Conservation (phyloP, 345 rosid genomes). For the Citrus reticulata region DNA sequence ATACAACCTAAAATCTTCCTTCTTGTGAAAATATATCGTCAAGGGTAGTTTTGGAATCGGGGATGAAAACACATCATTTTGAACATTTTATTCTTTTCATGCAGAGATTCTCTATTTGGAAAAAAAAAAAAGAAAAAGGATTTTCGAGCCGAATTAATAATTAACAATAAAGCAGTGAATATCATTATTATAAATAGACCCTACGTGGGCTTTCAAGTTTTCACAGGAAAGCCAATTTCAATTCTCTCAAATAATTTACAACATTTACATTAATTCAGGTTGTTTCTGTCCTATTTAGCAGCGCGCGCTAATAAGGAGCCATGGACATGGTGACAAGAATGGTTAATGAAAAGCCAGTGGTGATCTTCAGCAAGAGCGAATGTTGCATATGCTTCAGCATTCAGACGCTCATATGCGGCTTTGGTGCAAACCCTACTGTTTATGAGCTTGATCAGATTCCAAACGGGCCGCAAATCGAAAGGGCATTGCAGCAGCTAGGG, state of each 20-base stretch:
- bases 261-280: background rate
- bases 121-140: too few relatives aligned
- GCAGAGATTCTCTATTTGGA: background rate
- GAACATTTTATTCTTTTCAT: slow-evolving; percentile 11
- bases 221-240: slow-evolving; percentile 9
- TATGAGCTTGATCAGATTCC: slow-evolving; percentile 68
- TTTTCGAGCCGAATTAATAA: too few relatives aligned
- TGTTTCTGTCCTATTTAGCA: too few relatives aligned
- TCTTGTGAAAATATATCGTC: background rate
- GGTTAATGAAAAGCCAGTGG: slow-evolving; percentile 73
- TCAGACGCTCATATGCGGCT: slow-evolving; percentile 55
- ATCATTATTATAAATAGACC: slow-evolving; percentile 25
- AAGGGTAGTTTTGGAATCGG: slow-evolving; percentile 5
- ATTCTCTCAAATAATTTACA: background rate
- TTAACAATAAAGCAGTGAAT: background rate
- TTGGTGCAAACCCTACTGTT: slow-evolving; percentile 67
- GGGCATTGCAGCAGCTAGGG: slow-evolving; percentile 57
- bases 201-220: slow-evolving; percentile 3
- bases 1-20: too few relatives aligned
- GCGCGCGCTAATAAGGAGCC: background rate
- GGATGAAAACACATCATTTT: background rate
- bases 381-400: slow-evolving; percentile 77
- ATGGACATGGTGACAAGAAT: slow-evolving; percentile 44
- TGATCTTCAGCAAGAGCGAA: slow-evolving; percentile 80
- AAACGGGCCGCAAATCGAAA: slow-evolving; percentile 54